Percentiles rank a stretch among this genome's conserved stretches.
phyloP scores from a whole-genome alignment of 805 yeast species.

The Candida tallmaniae region DNA sequence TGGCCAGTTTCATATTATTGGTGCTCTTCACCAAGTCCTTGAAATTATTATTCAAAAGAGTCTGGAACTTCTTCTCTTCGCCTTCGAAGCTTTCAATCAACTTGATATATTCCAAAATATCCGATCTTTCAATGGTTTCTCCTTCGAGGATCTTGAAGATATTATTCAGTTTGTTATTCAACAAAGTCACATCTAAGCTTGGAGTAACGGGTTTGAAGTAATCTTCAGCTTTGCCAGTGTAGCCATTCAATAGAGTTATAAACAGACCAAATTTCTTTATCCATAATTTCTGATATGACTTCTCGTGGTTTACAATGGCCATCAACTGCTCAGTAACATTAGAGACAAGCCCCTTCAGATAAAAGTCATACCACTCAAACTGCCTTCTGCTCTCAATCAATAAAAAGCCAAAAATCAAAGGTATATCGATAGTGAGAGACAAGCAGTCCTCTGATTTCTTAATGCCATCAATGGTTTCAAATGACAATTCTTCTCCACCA shows the following conservation, averaged over 20 bases:
- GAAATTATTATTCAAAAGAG: constrained; percentile 39
- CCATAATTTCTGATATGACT: constrained; percentile 57
- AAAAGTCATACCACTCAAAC: constrained; percentile 49
- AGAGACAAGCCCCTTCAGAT: constrained; percentile 33
- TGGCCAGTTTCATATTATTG: constrained; percentile 30
- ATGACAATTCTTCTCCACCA: background rate
- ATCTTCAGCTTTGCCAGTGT: constrained; percentile 3
- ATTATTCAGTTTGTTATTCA: constrained; percentile 14
- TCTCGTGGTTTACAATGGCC: constrained; percentile 53
- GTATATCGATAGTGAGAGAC: constrained; percentile 56
- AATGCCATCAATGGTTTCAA: constrained; percentile 19
- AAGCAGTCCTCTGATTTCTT: constrained; percentile 33
- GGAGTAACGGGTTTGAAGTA: constrained; percentile 17
- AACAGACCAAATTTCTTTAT: constrained; percentile 51
- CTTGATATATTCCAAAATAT: constrained; percentile 26
- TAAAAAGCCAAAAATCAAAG: constrained; percentile 67
- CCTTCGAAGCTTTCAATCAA: constrained; percentile 18
- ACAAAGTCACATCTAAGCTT: constrained; percentile 34
- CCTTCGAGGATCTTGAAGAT: constrained; percentile 33
- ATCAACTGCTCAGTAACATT: constrained; percentile 57
- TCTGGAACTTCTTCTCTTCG: constrained; percentile 24
- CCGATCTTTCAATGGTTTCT: constrained; percentile 27
- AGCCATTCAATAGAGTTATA: constrained; percentile 14
- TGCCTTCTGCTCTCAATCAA: constrained; percentile 59
- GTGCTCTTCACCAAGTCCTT: constrained; percentile 42